Evolutionary conservation across 2,329 filamentous ascomycete genomes (phyloP).

Genomic region (Aspergillus candidus): DNA sequence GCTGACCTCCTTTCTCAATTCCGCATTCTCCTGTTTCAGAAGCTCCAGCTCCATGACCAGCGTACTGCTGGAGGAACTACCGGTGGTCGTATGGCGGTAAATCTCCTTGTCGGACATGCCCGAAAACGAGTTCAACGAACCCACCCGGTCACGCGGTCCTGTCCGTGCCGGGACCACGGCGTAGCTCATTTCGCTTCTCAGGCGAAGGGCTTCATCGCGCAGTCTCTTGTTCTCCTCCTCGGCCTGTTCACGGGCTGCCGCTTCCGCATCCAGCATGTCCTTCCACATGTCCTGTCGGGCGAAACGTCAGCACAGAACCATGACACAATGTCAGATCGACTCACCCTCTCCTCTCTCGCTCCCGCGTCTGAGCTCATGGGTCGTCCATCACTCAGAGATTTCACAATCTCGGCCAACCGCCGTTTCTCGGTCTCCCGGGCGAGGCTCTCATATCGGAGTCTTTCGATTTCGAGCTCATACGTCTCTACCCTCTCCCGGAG

Average conservation of each 20-base stretch:
- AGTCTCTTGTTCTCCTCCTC: constrained; percentile 83
- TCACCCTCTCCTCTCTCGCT: constrained; percentile 42
- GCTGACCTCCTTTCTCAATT: constrained; percentile 83
- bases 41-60: constrained; percentile 79
- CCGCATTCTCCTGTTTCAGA: constrained; percentile 84
- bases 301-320: constrained; percentile 10
- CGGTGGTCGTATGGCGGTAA: constrained; percentile 39
- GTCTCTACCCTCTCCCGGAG: constrained; percentile 80
- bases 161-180: constrained; percentile 24
- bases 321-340: constrained; percentile 15
- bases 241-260: constrained; percentile 76
- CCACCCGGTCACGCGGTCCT: constrained; percentile 29
- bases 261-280: constrained; percentile 88
- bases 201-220: constrained; percentile 73
- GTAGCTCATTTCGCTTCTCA: constrained; percentile 45
- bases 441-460: constrained; percentile 70
- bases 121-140: constrained; percentile 36
- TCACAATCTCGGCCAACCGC: constrained; percentile 75
- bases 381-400: constrained; percentile 52
- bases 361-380: constrained; percentile 46
- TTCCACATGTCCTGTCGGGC: constrained; percentile 74
- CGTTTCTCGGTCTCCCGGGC: constrained; percentile 78
- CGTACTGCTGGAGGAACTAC: constrained; percentile 59
- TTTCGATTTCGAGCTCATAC: constrained; percentile 76
- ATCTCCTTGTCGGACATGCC: constrained; percentile 31